phyloP scores from a whole-genome alignment of 495 filamentous ascomycete species.

The Jackrogersella multiformis region DNA sequence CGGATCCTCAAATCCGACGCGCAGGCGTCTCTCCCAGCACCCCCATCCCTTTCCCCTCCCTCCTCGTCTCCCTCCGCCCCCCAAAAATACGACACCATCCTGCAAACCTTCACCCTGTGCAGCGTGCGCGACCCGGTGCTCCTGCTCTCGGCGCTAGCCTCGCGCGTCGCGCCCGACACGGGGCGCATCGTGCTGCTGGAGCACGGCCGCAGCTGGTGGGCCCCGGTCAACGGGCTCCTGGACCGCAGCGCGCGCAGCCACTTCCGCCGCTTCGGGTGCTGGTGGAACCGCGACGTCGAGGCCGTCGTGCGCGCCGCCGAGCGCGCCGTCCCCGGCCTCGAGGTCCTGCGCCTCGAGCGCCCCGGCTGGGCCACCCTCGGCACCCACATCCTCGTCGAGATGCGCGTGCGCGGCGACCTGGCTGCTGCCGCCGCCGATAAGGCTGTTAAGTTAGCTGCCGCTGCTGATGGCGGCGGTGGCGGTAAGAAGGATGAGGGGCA shows the following conservation, averaged over 20 bases:
- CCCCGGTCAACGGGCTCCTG: conserved; percentile 79
- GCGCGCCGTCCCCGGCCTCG: conserved; percentile 75
- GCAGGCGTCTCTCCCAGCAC: conserved; percentile 41
- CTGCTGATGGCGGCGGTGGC: neutral
- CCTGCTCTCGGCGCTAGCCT: conserved; percentile 69
- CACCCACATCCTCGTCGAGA: conserved; percentile 62
- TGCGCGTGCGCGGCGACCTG: conserved; percentile 46
- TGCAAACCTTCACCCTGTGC: conserved; percentile 95
- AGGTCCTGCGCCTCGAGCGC: conserved; percentile 73
- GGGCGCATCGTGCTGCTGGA: conserved; percentile 88
- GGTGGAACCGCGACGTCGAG: conserved; percentile 95
- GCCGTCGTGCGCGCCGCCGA: conserved; percentile 66
- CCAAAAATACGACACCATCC: conserved; percentile 78
- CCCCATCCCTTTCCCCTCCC: conserved; percentile 17
- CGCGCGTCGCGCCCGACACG: conserved; percentile 58
- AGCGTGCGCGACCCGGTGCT: conserved; percentile 78
- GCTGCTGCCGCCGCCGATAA: neutral
- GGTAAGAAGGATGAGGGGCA: conserved; percentile 7
- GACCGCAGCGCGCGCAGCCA: conserved; percentile 81
- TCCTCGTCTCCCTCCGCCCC: conserved; percentile 29
- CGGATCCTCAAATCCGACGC: conserved; percentile 55
- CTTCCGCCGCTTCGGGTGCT: conserved; percentile 88
- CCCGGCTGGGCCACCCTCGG: conserved; percentile 74
- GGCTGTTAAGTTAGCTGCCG: neutral
- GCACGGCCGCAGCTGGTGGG: conserved; percentile 83